phyloP scores from a whole-genome alignment of 148 eudicot genomes.

The Heliosperma pusillum region DNA sequence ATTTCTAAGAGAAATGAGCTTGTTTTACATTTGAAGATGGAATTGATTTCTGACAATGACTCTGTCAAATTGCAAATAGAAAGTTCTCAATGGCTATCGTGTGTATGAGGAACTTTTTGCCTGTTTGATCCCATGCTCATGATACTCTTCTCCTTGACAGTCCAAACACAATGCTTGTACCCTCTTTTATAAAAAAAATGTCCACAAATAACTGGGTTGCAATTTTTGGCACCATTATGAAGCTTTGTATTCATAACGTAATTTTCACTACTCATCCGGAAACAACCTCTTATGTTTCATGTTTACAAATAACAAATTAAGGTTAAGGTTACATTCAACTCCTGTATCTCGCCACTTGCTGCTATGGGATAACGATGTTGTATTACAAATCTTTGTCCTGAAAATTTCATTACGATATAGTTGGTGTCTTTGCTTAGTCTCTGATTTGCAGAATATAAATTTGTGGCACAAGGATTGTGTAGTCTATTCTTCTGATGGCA shows the following conservation, averaged over 20 bases:
- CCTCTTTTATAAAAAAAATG: not conserved
- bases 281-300: not conserved
- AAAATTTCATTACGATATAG: slow-evolving; percentile 1
- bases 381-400: not conserved
- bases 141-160: not conserved
- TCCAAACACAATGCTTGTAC: not conserved
- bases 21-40: not conserved
- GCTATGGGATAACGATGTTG: too few species aligned
- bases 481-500: not conserved
- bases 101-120: too few species aligned
- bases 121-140: too few species aligned
- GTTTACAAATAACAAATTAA: not conserved
- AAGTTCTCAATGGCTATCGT: too few species aligned
- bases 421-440: not conserved
- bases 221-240: not conserved
- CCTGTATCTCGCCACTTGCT: not conserved
- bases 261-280: not conserved
- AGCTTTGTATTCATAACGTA: not conserved
- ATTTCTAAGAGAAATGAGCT: not conserved
- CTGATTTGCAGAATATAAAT: not conserved
- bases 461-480: not conserved
- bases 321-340: not conserved
- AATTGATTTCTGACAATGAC: not conserved
- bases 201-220: not conserved
- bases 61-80: not conserved